Evolutionary conservation across 2,329 filamentous ascomycete species (phyloP).

Genomic region (Proliferodiscus dingleyae): DNA sequence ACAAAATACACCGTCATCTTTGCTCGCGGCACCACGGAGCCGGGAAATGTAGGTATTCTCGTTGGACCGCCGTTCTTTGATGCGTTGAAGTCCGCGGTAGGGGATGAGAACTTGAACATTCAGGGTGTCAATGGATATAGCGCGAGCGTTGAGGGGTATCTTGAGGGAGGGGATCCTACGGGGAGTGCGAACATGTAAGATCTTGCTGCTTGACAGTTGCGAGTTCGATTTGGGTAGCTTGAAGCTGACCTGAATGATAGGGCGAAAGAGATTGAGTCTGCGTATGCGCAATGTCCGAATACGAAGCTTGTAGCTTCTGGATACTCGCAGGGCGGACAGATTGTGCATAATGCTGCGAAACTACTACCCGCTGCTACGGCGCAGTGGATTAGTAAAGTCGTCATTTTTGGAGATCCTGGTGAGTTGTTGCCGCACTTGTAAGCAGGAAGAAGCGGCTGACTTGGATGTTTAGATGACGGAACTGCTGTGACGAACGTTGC

Average conservation of each 20-base stretch:
- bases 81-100: constrained; percentile 19
- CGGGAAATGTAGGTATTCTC: constrained; percentile 40
- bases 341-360: constrained; percentile 38
- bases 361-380: constrained; percentile 26
- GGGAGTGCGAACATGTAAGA: constrained; percentile 26
- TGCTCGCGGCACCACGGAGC: constrained; percentile 43
- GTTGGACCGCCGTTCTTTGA: constrained; percentile 32
- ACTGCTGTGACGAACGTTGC: constrained; percentile 21
- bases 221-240: background rate
- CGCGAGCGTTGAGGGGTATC: constrained; percentile 28
- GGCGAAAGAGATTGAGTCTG: constrained; percentile 30
- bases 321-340: constrained; percentile 40
- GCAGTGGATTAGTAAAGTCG: constrained; percentile 35
- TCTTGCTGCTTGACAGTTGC: background rate
- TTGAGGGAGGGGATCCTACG: constrained; percentile 23
- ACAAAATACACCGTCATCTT: constrained; percentile 40
- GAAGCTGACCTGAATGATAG: constrained; percentile 7
- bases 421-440: constrained; percentile 18
- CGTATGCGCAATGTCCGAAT: constrained; percentile 33
- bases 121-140: constrained; percentile 31
- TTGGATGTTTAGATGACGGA: constrained; percentile 14
- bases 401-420: constrained; percentile 41
- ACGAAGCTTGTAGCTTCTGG: constrained; percentile 38
- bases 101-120: constrained; percentile 18
- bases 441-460: background rate